A percentile compares a stretch with the other conserved stretches of the same genome.
phyloP scores from a whole-genome alignment of 768 basidiomycete species.

The Lactarius pseudohatsudake region DNA sequence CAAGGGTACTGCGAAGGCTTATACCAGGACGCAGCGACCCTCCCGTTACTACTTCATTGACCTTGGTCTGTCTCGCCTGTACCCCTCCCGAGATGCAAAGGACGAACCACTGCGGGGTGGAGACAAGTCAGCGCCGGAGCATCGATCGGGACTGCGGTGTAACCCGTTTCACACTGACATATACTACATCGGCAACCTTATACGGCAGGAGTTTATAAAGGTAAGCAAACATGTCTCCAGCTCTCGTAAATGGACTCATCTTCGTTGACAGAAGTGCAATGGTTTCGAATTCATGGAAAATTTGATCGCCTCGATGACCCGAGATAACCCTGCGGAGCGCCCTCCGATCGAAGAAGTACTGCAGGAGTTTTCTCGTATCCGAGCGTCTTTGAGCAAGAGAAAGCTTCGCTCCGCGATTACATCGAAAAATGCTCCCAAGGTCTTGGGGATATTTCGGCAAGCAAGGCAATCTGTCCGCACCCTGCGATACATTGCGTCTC shows the following conservation, averaged over 20 bases:
- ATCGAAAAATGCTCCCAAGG: slow-evolving; percentile 2
- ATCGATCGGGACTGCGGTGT: slow-evolving; percentile 24
- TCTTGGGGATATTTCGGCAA: neutral
- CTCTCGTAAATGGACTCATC: neutral
- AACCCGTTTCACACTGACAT: slow-evolving; percentile 41
- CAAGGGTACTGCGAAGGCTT: slow-evolving; percentile 29
- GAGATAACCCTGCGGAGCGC: slow-evolving; percentile 31
- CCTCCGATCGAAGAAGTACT: slow-evolving; percentile 31
- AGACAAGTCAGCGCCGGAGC: slow-evolving; percentile 44
- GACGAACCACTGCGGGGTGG: slow-evolving; percentile 40
- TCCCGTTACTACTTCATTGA: slow-evolving; percentile 35
- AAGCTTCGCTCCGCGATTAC: slow-evolving; percentile 18
- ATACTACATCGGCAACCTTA: slow-evolving; percentile 39
- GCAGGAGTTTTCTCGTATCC: slow-evolving; percentile 4
- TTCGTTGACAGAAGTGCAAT: slow-evolving; percentile 26
- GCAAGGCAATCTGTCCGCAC: slow-evolving; percentile 12
- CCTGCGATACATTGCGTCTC: neutral
- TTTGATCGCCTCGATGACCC: slow-evolving; percentile 34
- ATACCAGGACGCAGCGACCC: slow-evolving; percentile 32
- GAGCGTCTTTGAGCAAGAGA: neutral
- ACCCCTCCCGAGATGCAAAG: slow-evolving; percentile 32
- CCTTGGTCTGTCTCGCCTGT: slow-evolving; percentile 34
- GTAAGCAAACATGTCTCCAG: slow-evolving; percentile 27
- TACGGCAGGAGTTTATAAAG: slow-evolving; percentile 34
- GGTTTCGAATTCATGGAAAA: slow-evolving; percentile 33